Evolutionary conservation across 345 rosid species (phyloP), one percentile per base, ranked within the genome.

Genomic region (Balakata baccata): DNA sequence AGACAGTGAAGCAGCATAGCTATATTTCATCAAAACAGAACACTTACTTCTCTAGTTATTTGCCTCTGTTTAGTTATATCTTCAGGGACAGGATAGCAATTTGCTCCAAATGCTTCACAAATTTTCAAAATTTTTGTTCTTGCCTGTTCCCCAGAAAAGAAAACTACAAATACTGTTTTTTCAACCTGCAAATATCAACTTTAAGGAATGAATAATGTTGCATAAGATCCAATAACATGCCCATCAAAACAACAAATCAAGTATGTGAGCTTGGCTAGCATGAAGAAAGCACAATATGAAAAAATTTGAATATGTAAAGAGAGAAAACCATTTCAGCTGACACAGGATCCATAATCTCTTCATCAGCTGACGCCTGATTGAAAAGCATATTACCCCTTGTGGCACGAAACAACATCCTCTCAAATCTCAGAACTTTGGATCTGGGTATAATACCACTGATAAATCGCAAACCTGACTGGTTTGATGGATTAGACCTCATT

Each of bases 371-470:
- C 43, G 97, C 86, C 81, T 89, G 96, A 80, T 90, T 92, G 84
- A 94, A 94, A 83, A 94, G 97, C 97, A 94, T 89, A 83, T 94
- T 94, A 81, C 98, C 98, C 84, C 98, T 92, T 71, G 98, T 94
- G 72, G 97, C 90, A 78, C 97, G 97, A 83, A 94, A 94, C 76
- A 94, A 72, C 91, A 94, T 90, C 85, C 97, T 90, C 85, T 94
- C 97, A 85, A 94, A 92, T 76, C 84, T 86, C 70, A 87, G 81
- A 79, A 75, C 84, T 81, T 92, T 92, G 51, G 86, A 84, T 79
- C 86, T 85, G 82, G 91, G 87, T 73, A 94, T 81, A 65, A 94
- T 94, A 66, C 98, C 97, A 65, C 96, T 86, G 77, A 94, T 87
- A 84, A 88, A 94, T 80, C 94, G 88, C 81, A 94, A 81, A 78